Conservation (phyloP, 2,329 filamentous ascomycete species). For the Berkeleyomyces basicola region DNA sequence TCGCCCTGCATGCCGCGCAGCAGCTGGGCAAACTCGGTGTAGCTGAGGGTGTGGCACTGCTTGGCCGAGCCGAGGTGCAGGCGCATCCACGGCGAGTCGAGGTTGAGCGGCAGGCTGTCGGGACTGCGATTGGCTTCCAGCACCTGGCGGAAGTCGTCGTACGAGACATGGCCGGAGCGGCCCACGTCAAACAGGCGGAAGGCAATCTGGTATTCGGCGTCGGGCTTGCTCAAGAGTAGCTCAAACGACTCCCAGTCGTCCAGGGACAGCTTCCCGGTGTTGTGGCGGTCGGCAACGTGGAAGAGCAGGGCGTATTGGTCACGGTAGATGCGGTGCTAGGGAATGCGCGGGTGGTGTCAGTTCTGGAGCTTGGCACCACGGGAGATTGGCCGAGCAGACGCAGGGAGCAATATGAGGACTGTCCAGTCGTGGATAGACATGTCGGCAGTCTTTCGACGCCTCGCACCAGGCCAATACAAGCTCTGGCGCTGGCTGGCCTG, state of each 20-base stretch:
- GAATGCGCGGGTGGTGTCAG: not conserved
- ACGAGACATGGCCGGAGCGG: constrained; percentile 70
- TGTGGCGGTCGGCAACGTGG: constrained; percentile 67
- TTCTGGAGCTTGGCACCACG: not conserved
- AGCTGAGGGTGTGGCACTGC: constrained; percentile 80
- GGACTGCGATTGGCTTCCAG: constrained; percentile 82
- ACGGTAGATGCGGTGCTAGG: constrained; percentile 89
- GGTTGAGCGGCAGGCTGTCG: constrained; percentile 81
- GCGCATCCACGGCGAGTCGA: constrained; percentile 91
- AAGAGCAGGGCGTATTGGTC: constrained; percentile 94
- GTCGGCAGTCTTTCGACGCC: not conserved
- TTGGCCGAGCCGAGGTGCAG: constrained; percentile 83
- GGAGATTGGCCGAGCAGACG: too few relatives aligned
- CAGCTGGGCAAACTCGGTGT: constrained; percentile 96
- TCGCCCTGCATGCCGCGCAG: constrained; percentile 89
- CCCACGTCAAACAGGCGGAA: constrained; percentile 91
- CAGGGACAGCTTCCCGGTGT: constrained; percentile 55
- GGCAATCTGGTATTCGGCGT: constrained; percentile 97
- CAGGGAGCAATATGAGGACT: not conserved
- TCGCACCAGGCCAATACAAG: not conserved
- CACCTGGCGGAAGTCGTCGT: constrained; percentile 68
- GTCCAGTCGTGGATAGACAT: not conserved
- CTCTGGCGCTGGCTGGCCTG: not conserved
- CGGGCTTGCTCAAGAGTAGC: constrained; percentile 81
- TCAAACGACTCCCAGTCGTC: constrained; percentile 88